Evolutionary conservation across 176 grass and related monocot species (phyloP).

Genomic region (Aegilops speltoides): DNA sequence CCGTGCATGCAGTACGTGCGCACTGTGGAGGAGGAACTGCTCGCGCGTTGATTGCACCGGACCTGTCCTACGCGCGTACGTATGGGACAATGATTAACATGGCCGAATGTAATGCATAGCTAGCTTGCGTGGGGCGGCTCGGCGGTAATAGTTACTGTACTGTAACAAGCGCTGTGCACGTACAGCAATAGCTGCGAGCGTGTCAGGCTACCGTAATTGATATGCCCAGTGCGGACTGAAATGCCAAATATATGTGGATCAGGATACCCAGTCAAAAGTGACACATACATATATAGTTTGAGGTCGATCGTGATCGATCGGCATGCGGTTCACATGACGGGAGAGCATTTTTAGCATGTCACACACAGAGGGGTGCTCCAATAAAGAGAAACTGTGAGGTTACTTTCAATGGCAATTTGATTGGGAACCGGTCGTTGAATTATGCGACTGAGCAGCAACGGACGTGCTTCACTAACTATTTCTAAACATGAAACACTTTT

Average conservation of each 20-base stretch:
- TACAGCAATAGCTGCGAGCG: too few relatives aligned
- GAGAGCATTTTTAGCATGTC: not conserved
- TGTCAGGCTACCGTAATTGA: too few relatives aligned
- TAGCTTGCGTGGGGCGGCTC: too few relatives aligned
- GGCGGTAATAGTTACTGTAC: too few relatives aligned
- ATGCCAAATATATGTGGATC: not conserved
- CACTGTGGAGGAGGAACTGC: not conserved
- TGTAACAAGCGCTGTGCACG: too few relatives aligned
- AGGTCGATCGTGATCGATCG: not conserved
- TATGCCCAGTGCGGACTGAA: too few relatives aligned
- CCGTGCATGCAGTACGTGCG: not conserved
- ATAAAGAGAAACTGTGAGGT: not conserved
- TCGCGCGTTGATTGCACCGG: not conserved
- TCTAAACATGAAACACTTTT: not conserved
- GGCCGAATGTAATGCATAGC: not conserved
- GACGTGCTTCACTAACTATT: not conserved
- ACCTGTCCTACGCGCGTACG: not conserved
- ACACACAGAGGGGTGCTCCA: not conserved
- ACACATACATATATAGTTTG: not conserved
- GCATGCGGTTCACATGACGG: not conserved
- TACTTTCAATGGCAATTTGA: not conserved
- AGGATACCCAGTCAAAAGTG: not conserved
- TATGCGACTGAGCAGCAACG: not conserved
- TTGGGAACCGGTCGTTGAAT: not conserved
- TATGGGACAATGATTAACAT: not conserved